Evolutionary conservation across 108 stramenopile genomes (phyloP), one percentile per base, ranked within the genome.

Genomic region (Skeletonema potamos): DNA sequence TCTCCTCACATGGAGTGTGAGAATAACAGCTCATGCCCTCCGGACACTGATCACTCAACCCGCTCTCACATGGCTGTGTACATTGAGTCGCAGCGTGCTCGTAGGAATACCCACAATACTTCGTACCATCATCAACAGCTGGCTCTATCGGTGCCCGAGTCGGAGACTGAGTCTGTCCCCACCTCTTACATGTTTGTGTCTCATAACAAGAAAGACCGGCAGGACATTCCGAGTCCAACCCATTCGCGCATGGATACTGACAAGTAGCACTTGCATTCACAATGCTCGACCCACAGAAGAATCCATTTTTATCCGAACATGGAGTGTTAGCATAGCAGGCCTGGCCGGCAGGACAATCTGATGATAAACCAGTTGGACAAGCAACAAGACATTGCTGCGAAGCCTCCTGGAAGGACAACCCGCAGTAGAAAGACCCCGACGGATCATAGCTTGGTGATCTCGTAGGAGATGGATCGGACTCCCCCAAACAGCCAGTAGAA

Each of bases 401-500:
- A 3, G 81, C 81, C 7, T 78, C 56, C 44, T 67, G 57, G 54
- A 72, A 82, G 13, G 72, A 68, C 3, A 72, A 54, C 11, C 81
- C 81, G 29, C 81, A 82, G 66, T 77, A 77, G 57, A 82, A 77
- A 9, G 64, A 27, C 13, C 34, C 71, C 11, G 81, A 61, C 3
- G 71, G 37, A 54, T 73, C 72, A 24, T 62, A 54, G 18, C 36
- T 65, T 6, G 79, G 80, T 11, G 73, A 51, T 37, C 58, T 65
- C 8, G 80, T 64, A 6, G 65, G 37, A n/a, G 28, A 18, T 36
- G 46, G 13, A 24, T 61, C 51, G 11, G 72, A 37, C 15, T 70
- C 58, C 11, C 57, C 72, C 20, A 48, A 54, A 73, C 93, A 92
- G 1, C 90, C 84, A 0, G 91, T 92, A 66, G 92, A 87, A 33